Percentiles rank a stretch among this genome's conserved stretches.
Conservation (phyloP, 768 basidiomycete species). For the Dioszegia crocea region DNA sequence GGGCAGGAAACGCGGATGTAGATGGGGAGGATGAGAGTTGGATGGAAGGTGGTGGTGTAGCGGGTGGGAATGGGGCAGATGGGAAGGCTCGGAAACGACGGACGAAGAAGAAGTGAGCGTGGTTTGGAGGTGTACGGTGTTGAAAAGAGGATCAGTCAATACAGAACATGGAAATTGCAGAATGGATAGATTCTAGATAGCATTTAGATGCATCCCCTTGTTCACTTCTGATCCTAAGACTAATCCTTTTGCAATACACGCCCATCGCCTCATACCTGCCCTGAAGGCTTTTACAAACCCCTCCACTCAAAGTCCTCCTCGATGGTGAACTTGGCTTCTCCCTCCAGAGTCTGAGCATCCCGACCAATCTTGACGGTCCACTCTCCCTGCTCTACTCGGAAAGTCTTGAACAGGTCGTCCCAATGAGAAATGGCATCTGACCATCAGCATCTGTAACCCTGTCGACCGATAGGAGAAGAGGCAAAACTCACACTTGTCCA, state of each 20-base stretch:
- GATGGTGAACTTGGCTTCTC: conserved; percentile 31
- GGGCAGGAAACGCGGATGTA: conserved; percentile 1
- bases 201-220: background rate
- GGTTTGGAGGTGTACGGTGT: background rate
- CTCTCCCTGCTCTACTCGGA: conserved; percentile 34
- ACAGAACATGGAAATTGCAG: no score
- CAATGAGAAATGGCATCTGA: conserved; percentile 45
- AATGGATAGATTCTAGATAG: no score
- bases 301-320: conserved; percentile 41
- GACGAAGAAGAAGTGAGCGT: conserved; percentile 25
- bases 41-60: conserved; percentile 29
- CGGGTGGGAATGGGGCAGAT: conserved; percentile 2
- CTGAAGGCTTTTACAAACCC: conserved; percentile 28
- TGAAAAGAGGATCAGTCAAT: background rate
- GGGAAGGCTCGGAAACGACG: conserved; percentile 22
- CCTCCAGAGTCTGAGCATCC: conserved; percentile 31
- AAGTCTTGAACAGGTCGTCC: conserved; percentile 35
- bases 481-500: conserved; percentile 46
- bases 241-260: no score
- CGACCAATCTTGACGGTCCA: conserved; percentile 36
- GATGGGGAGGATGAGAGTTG: conserved; percentile 42
- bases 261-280: no score
- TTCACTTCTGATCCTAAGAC: no score
- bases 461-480: background rate
- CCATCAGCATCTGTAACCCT: background rate